Percentiles rank a stretch among this genome's conserved stretches.
Evolutionary conservation across 495 filamentous ascomycete species (phyloP).

Genomic region (Aspergillus carlsbadensis): DNA sequence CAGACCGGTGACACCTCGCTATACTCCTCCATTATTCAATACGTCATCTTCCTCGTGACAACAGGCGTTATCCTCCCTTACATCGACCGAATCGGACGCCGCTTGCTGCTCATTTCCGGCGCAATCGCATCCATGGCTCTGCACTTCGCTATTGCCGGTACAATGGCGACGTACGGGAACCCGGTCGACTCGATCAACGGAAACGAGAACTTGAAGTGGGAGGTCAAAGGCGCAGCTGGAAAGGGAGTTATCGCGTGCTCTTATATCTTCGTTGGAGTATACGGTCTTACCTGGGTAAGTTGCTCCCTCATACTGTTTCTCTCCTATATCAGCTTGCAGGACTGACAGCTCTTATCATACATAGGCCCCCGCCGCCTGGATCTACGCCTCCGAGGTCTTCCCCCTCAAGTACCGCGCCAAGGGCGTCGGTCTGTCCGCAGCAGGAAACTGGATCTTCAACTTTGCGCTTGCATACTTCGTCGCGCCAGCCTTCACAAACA

Average conservation of each 20-base stretch:
- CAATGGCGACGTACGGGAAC: slow-evolving; percentile 48
- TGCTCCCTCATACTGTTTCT: not conserved
- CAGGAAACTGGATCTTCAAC: slow-evolving; percentile 77
- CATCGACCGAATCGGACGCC: slow-evolving; percentile 74
- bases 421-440: slow-evolving; percentile 65
- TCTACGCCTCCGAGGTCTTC: slow-evolving; percentile 77
- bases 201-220: slow-evolving; percentile 66
- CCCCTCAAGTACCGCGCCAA: slow-evolving; percentile 70
- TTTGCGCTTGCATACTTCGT: slow-evolving; percentile 71
- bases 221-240: slow-evolving; percentile 58
- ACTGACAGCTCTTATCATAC: too few species aligned
- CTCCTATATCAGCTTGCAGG: too few species aligned
- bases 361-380: slow-evolving; percentile 67
- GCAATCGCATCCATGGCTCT: slow-evolving; percentile 63
- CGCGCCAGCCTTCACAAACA: slow-evolving; percentile 69
- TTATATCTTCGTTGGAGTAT: slow-evolving; percentile 76
- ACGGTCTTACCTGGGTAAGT: slow-evolving; percentile 62
- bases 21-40: slow-evolving; percentile 69
- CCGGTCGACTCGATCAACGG: slow-evolving; percentile 58
- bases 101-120: slow-evolving; percentile 67
- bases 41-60: slow-evolving; percentile 73
- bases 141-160: slow-evolving; percentile 63
- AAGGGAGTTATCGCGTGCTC: slow-evolving; percentile 74
- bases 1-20: slow-evolving; percentile 62
- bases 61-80: slow-evolving; percentile 67